Evolutionary conservation across 2,329 filamentous ascomycete genomes (phyloP), one percentile per base, ranked within the genome.

Genomic region (Trichoderma harzianum): DNA sequence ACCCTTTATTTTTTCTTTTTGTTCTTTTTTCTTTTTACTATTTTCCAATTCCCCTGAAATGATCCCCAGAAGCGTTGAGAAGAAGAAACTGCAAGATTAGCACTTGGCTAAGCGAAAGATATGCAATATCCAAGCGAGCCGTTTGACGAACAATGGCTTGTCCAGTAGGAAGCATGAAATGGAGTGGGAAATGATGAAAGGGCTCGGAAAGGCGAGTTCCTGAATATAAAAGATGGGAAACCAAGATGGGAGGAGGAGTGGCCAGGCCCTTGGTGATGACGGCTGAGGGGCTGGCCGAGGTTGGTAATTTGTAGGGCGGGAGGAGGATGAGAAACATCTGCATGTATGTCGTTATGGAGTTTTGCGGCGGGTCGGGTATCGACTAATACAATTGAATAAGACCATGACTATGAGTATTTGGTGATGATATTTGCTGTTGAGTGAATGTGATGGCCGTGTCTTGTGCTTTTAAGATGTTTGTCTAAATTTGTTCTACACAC

Each of bases 271-370:
- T 47, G 34, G 39, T 28, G 28, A 66, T 66, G 47, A 55, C 30
- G 28, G 3, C 47, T n/a, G 14, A 7, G 34, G 34, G 11, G 7
- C 36, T 14, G 26, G 61, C 18, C 7, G 34, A 26, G 18, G n/a
- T 57, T 47, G 18, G 55, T 60, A 24, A 21, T n/a, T 21, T 43
- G 28, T 61, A 32, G n/a, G 36, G 28, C n/a, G 34, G 24, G 24
- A 28, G 53, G 30, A 43, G 55, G 55, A 61, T 60, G 57, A 55
- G 63, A 36, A 55, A 34, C 21, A 69, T 69, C 55, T 69, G 66
- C 66, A 69, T 69, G 66, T 61, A 61, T 69, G 66, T 69, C 55
- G 66, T 69, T 69, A 69, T 69, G 66, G 66, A 61, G 34, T 61
- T 69, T 34, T 58, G 66, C 30, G 39, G 58, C 34, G 34, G 53